Evolutionary conservation across 2,329 filamentous ascomycete genomes (phyloP).

Genomic region (Pestalotiopsis sp.): DNA sequence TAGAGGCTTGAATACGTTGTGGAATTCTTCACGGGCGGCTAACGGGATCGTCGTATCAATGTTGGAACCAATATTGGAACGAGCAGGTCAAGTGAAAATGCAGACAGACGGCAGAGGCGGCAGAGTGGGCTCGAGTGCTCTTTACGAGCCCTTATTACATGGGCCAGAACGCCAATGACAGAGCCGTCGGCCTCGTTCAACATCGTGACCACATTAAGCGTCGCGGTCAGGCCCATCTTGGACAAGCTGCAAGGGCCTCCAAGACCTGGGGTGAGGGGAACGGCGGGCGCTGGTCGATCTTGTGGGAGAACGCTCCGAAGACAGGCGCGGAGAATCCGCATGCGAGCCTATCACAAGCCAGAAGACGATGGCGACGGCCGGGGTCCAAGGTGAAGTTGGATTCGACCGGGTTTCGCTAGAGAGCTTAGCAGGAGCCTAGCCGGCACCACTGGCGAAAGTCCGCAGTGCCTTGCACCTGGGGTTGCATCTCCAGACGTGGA

Average conservation of each 20-base stretch:
- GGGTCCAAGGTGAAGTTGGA: background rate
- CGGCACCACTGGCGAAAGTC: background rate
- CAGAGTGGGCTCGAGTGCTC: background rate
- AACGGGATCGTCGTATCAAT: background rate
- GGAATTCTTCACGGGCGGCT: background rate
- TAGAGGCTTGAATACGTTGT: background rate
- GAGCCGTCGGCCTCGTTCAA: constrained; percentile 1
- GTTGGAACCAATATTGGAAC: background rate
- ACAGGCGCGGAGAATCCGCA: constrained; percentile 5
- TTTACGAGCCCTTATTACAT: constrained; percentile 6
- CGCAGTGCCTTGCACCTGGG: background rate
- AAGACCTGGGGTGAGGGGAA: constrained; percentile 4
- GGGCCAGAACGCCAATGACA: constrained; percentile 4
- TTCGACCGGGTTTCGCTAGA: constrained; percentile 2
- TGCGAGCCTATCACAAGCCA: constrained; percentile 1
- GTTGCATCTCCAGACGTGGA: constrained; percentile 5
- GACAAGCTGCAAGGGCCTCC: constrained; percentile 8
- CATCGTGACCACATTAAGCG: constrained; percentile 11
- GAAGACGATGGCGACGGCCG: background rate
- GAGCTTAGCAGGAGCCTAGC: background rate
- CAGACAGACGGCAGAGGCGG: background rate
- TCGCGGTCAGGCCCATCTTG: constrained; percentile 7
- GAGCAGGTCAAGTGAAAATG: background rate
- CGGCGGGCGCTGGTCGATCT: background rate
- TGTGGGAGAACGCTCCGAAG: constrained; percentile 1